phyloP scores from a whole-genome alignment of 2,329 filamentous ascomycete species.

The Pseudogymnoascus sp. region DNA sequence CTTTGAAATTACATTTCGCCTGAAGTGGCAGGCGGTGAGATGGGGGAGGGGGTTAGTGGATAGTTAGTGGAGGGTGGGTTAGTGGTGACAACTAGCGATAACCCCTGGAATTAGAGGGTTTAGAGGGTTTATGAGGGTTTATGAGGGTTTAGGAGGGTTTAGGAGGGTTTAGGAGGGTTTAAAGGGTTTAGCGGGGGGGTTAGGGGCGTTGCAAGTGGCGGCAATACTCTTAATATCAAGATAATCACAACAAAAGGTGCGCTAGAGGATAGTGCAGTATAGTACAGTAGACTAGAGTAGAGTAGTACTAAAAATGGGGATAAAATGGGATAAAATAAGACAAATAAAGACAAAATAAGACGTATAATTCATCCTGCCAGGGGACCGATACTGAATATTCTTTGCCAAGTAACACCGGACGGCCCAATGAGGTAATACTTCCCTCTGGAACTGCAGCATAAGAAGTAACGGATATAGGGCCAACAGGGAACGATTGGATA shows the following conservation, averaged over 20 bases:
- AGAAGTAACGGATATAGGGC: not conserved
- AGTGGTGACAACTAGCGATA: not conserved
- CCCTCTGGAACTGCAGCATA: not conserved
- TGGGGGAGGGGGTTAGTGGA: not conserved
- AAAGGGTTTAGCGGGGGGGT: not conserved
- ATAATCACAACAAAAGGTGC: not conserved
- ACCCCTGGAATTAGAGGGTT: not conserved
- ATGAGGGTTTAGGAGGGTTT: not conserved
- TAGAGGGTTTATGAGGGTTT: not conserved
- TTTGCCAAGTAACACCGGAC: not conserved
- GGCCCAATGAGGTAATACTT: not conserved
- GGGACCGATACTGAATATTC: not conserved
- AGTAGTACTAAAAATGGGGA: not conserved
- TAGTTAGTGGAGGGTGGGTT: not conserved
- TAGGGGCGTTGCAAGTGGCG: not conserved
- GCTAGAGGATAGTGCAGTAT: not conserved
- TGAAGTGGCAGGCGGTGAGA: not conserved
- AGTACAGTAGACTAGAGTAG: not conserved
- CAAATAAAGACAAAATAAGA: not conserved
- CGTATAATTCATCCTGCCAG: not conserved
- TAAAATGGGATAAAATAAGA: not conserved
- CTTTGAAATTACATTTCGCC: conserved; percentile 7
- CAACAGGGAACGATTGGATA: not conserved
- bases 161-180: not conserved
- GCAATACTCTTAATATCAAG: not conserved